Base-by-base conservation (phyloP, 257 asterid genomes). In the Misopates orontium region DNA sequence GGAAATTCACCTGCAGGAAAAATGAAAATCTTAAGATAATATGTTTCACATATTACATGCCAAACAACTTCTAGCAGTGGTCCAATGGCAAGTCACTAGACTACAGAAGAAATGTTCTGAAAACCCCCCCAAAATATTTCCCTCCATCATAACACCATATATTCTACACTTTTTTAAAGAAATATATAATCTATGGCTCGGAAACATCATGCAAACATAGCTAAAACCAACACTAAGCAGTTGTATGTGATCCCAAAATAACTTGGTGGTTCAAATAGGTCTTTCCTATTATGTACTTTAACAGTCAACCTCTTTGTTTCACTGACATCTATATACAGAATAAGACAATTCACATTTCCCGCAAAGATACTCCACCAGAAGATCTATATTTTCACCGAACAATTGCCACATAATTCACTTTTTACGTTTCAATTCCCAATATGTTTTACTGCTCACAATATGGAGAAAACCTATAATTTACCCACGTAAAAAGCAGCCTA, bases 1-100 rank as follows among this genome's bases (percentile, higher is more conserved):
- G 76, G 60, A 62, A 64, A 75, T 40, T 44, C 69, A 70, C 61
- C 95, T 86, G 96, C 88, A 83, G 73, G 56, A 23, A 62, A 73
- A 61, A 17, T 54, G 56, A 62, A 56, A 56, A 23, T 12, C 31
- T 45, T 39, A 57, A 76, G 65, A 60, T 47, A 72, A 67, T 31
- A 36, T 39, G 32, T 53, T 10, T 68, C 47, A 56, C 1, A 44
- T 10, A 48, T 59, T n/a, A 28, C 71, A 22, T 16, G 31, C 48
- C 51, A 53, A 59, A 41, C 10, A 31, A 21, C 22, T 78, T 59
- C 6, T 47, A 44, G 51, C 69, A 19, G 14, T 19, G 45, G 48
- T 47, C 41, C 9, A 54, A 22, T 19, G 16, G 53, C 45, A 28
- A 45, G 32, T 73, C 54, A 42, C 77, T 12, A 52, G 52, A 53